A percentile compares a stretch with the other conserved stretches of the same genome.
Conservation (phyloP, 192 early-diverging fungal species). For the Paraglomus occultum region DNA sequence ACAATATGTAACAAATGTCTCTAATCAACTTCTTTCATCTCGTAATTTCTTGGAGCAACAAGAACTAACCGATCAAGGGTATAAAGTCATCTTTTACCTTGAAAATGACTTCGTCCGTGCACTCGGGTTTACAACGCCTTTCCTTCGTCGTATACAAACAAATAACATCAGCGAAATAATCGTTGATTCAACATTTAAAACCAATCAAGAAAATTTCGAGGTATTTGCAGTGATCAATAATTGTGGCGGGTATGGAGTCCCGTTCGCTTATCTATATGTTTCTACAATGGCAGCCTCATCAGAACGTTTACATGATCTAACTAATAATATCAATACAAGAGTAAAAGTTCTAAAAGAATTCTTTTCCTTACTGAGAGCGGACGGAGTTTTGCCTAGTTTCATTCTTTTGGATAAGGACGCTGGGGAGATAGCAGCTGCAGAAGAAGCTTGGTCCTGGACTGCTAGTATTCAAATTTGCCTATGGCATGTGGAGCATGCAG, state of each 20-base stretch:
- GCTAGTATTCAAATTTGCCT: not conserved
- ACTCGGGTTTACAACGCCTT: too few relatives aligned
- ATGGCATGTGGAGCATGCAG: constrained; percentile 18
- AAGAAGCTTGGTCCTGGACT: constrained; percentile 15
- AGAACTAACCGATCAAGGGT: too few relatives aligned
- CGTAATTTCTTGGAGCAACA: too few relatives aligned
- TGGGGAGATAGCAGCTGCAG: not conserved
- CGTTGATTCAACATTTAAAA: constrained; percentile 8
- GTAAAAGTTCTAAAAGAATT: not conserved
- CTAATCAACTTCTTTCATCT: constrained; percentile 8
- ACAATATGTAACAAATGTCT: constrained; percentile 1
- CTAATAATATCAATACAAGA: not conserved
- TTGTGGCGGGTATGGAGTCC: not conserved
- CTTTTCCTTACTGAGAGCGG: not conserved
- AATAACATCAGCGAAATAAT: not conserved
- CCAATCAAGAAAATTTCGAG: constrained; percentile 1
- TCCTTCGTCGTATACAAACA: too few relatives aligned
- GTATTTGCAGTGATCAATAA: not conserved
- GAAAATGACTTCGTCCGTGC: too few relatives aligned
- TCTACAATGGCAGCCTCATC: not conserved
- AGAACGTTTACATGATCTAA: not conserved
- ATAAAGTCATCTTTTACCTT: too few relatives aligned
- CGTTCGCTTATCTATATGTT: constrained; percentile 1
- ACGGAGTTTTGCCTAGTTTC: not conserved
- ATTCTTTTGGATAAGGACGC: constrained; percentile 15